Evolutionary conservation across 306 rosid species (phyloP), one percentile per base, ranked within the genome.

Genomic region (Phaseolus lunatus): DNA sequence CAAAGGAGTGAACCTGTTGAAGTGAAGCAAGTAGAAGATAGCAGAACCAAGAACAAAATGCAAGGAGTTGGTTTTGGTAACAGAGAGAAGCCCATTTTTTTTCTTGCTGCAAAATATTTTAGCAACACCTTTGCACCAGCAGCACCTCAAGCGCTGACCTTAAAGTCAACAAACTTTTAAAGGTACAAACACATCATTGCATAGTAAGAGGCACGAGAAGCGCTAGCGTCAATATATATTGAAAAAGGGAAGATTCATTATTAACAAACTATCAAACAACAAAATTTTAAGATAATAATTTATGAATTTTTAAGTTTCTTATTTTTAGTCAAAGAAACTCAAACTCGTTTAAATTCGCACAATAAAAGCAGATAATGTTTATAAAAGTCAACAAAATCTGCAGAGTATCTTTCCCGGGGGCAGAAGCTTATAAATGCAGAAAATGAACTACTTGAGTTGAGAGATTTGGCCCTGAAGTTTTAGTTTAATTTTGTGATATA

Each of bases 1-100:
- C 35, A 75, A 77, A 65, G 67, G 48, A 35, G 15, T 80, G 64
- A 80, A 91, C 94, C 97, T 88, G 94, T 83, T 41, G 90, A 79
- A 84, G 75, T 74, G 85, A 89, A 89, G 84, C 61, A 54, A 44
- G 72, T 58, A 70, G 72, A 86, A 47, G 77, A 88, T 7, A 88
- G 70, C 18, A 82, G 70, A 45, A 86, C 67, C 29, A 85, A 50
- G 29, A 89, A 52, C 16, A 82, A 52, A 80, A 81, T 26, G 83
- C 67, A 52, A 67, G 69, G 57, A 72, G 49, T 56, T 14, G 75
- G 1, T 70, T 77, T 83, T 50, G 84, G 59, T n/a, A 31, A 13
- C 19, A 72, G 57, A 33, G 65, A 29, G 64, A 66, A 69, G 33
- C 79, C 86, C 88, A 88, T 87, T 73, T 70, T 76, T 59, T n/a